Percentiles rank a stretch among this genome's conserved stretches.
These are phyloP conservation scores for Bipolaris victoriae DNA, from an alignment of 2,329 filamentous ascomycete species.

Conservation along the genomic window DNA sequence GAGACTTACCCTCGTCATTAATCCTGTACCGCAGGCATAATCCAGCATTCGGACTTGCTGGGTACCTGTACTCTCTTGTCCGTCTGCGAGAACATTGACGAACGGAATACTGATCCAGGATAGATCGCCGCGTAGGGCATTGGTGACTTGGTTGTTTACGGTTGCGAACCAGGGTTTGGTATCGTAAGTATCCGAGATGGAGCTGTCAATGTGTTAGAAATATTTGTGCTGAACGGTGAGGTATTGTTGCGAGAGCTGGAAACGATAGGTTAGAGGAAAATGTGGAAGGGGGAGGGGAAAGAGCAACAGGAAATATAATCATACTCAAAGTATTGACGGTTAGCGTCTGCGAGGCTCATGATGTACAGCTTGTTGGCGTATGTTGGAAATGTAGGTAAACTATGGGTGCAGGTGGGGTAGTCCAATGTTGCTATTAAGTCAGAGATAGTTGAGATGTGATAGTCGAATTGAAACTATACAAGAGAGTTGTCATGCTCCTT, in stretches of 20 bases:
- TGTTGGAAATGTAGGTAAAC: not conserved
- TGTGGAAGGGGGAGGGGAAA: not conserved
- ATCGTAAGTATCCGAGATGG: constrained; percentile 64
- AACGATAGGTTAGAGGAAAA: not conserved
- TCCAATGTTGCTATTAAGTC: not conserved
- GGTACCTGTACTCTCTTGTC: constrained; percentile 30
- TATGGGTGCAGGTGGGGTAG: not conserved
- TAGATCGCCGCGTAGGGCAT: constrained; percentile 59
- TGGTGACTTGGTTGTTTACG: constrained; percentile 60
- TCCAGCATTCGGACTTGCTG: constrained; percentile 62
- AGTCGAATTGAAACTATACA: not conserved
- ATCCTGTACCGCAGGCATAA: constrained; percentile 77
- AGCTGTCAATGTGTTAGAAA: constrained; percentile 43
- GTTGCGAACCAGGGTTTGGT: constrained; percentile 59
- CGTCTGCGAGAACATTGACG: constrained; percentile 42
- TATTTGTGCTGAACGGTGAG: too few species aligned
- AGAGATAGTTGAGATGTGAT: not conserved
- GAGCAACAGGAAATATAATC: not conserved
- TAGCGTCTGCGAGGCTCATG: constrained; percentile 45
- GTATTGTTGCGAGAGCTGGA: too few species aligned
- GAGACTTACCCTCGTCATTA: constrained; percentile 65
- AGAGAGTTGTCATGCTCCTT: not conserved
- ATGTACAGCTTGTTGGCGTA: not conserved
- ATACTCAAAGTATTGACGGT: constrained; percentile 47
- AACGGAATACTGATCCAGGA: constrained; percentile 69